phyloP scores from a whole-genome alignment of 116 monocot genomes.

The Trichopus zeylanicus region DNA sequence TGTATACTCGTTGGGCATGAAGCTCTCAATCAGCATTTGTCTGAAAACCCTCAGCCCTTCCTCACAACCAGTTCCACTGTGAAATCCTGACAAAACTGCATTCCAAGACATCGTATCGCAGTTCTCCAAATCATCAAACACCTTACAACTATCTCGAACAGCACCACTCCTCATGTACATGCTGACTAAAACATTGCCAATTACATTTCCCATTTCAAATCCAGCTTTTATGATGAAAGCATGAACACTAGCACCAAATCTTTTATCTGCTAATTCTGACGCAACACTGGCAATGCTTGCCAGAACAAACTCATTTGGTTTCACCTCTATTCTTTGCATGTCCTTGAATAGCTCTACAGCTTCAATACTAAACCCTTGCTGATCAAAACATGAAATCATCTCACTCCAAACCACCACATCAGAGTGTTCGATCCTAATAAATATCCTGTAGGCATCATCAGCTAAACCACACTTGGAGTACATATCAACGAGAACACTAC shows the following conservation, averaged over 20 bases:
- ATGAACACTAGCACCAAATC: constrained; percentile 22
- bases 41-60: constrained; percentile 22
- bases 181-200: constrained; percentile 24
- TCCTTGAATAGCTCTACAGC: constrained; percentile 24
- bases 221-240: constrained; percentile 30
- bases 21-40: constrained; percentile 24
- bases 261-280: constrained; percentile 11
- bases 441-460: constrained; percentile 25
- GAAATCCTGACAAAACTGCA: constrained; percentile 37
- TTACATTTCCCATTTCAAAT: constrained; percentile 11
- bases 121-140: constrained; percentile 14
- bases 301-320: constrained; percentile 28
- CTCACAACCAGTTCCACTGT: constrained; percentile 12
- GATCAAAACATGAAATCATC: constrained; percentile 40
- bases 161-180: constrained; percentile 36
- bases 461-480: constrained; percentile 32
- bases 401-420: constrained; percentile 41
- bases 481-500: constrained; percentile 39
- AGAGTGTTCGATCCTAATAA: constrained; percentile 16
- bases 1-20: constrained; percentile 32
- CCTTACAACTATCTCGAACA: constrained; percentile 21
- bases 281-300: constrained; percentile 26
- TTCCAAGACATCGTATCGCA: constrained; percentile 45
- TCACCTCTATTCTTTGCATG: constrained; percentile 18
- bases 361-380: constrained; percentile 17